phyloP scores from a whole-genome alignment of 768 basidiomycete species.

The Terana coerulea region DNA sequence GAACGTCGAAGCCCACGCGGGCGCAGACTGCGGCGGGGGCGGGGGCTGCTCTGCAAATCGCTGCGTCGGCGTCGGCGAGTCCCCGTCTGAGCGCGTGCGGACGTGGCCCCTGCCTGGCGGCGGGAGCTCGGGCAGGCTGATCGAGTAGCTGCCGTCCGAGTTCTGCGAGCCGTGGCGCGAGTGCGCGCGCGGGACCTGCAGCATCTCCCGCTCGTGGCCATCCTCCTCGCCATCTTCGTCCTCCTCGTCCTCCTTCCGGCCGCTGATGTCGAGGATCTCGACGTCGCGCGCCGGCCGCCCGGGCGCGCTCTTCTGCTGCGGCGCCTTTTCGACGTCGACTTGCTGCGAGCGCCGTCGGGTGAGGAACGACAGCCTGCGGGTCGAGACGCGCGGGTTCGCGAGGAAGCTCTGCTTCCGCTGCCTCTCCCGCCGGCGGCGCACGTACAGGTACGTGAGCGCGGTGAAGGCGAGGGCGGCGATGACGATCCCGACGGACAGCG shows the following conservation, averaged over 20 bases:
- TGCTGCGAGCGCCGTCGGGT: constrained; percentile 9
- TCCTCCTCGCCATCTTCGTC: constrained; percentile 17
- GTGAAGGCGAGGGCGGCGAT: constrained; percentile 46
- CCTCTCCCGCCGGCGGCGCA: constrained; percentile 35
- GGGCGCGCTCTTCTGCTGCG: background rate
- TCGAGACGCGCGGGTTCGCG: constrained; percentile 23
- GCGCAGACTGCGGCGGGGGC: background rate
- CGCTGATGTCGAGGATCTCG: constrained; percentile 15
- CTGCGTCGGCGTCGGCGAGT: constrained; percentile 13
- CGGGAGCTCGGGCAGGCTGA: constrained; percentile 24
- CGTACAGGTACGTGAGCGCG: constrained; percentile 42
- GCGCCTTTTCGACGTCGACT: constrained; percentile 6
- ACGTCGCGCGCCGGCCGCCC: background rate
- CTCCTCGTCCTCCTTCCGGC: constrained; percentile 12
- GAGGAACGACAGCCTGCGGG: constrained; percentile 20
- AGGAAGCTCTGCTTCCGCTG: constrained; percentile 26
- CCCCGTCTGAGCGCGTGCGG: constrained; percentile 6
- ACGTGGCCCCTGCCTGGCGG: constrained; percentile 16
- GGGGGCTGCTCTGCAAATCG: background rate
- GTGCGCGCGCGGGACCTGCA: constrained; percentile 6
- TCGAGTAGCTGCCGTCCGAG: constrained; percentile 28
- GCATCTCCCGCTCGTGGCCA: constrained; percentile 1
- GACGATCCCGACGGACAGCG: constrained; percentile 53
- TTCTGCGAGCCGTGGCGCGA: constrained; percentile 24
- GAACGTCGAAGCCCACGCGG: background rate